These are phyloP conservation scores for Leptosphaerulina australis DNA, from an alignment of 2,329 filamentous ascomycete species.

Conservation along the genomic window DNA sequence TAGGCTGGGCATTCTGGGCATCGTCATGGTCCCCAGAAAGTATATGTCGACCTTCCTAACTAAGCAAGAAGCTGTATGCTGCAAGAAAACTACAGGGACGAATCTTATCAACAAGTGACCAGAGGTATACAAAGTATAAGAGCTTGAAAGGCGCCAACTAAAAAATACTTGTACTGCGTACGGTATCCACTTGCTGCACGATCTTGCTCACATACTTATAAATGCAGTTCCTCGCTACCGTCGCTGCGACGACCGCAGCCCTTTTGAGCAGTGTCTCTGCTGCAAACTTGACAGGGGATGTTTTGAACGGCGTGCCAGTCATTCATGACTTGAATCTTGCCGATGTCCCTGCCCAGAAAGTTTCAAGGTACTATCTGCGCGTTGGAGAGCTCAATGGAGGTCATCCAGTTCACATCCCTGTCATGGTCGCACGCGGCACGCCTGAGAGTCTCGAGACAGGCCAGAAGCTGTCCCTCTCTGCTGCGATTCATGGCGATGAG, in stretches of 20 bases:
- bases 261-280: conserved; percentile 27
- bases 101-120: conserved; percentile 24
- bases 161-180: not conserved
- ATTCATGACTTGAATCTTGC: conserved; percentile 45
- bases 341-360: conserved; percentile 44
- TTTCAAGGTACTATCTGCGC: conserved; percentile 48
- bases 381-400: conserved; percentile 49
- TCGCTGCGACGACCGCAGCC: conserved; percentile 25
- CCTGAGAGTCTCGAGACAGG: conserved; percentile 45
- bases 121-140: conserved; percentile 2
- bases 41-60: conserved; percentile 39
- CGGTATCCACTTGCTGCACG: not conserved
- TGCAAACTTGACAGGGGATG: conserved; percentile 41
- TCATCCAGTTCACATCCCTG: conserved; percentile 46
- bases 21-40: conserved; percentile 32
- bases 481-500: conserved; percentile 50
- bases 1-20: conserved; percentile 31
- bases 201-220: not conserved
- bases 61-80: conserved; percentile 25
- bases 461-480: conserved; percentile 47
- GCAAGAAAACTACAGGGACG: not conserved
- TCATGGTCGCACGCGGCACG: conserved; percentile 48
- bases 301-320: conserved; percentile 41
- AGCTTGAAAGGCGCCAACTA: conserved; percentile 1
- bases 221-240: conserved; percentile 35